Conservation (phyloP, 1,284 basidiomycete species). For the Coniferiporia weirii region DNA sequence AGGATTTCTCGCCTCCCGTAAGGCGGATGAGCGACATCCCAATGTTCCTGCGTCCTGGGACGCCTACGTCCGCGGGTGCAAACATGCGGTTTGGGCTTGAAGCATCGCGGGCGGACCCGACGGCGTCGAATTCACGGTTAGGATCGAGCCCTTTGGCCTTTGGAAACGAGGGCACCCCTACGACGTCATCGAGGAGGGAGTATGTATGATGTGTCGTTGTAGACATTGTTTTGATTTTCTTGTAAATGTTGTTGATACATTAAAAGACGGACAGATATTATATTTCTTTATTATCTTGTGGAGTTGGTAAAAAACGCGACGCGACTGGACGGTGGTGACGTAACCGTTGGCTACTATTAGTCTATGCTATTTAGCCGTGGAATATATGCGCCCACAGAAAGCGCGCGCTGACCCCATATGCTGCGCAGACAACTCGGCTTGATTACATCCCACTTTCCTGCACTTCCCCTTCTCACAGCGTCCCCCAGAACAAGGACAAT, state of each 20-base stretch:
- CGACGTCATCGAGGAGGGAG: too few relatives aligned
- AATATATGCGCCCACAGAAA: neutral
- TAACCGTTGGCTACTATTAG: neutral
- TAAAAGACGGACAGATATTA: too few relatives aligned
- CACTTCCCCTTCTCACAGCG: neutral
- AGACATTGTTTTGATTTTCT: too few relatives aligned
- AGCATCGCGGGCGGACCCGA: slow-evolving; percentile 1
- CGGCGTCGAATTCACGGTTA: neutral
- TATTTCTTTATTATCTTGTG: too few relatives aligned
- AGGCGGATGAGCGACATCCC: slow-evolving; percentile 6
- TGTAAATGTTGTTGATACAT: too few relatives aligned
- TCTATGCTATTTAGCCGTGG: neutral
- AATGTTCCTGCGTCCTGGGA: slow-evolving; percentile 12
- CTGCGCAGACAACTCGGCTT: neutral
- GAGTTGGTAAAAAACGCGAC: too few relatives aligned
- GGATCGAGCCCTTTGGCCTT: neutral
- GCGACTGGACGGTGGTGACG: too few relatives aligned
- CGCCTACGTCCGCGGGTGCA: slow-evolving; percentile 6
- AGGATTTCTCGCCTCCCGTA: neutral
- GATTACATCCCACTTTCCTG: neutral
- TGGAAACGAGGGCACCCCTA: too few relatives aligned
- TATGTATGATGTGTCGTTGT: too few relatives aligned
- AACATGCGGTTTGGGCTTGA: slow-evolving; percentile 9
- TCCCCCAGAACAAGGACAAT: slow-evolving; percentile 25
- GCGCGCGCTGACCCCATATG: neutral